phyloP scores from a whole-genome alignment of 2,329 filamentous ascomycete genomes.

The Fusarium sp. region DNA sequence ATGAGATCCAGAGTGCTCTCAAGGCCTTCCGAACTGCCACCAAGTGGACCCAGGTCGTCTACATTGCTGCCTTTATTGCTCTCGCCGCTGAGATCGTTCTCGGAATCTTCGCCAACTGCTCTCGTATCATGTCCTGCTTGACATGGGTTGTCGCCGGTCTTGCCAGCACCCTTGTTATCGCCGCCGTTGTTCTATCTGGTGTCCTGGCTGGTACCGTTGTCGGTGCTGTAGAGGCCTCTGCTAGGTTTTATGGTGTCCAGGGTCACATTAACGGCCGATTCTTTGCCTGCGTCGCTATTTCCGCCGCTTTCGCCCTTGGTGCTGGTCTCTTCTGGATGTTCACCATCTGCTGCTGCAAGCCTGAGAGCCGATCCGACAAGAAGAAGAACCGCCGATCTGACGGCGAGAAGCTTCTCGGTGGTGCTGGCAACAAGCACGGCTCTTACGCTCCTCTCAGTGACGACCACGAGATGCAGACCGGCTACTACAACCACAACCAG shows the following conservation, averaged over 20 bases:
- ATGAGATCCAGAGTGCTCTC: conserved; percentile 74
- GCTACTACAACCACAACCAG: conserved; percentile 55
- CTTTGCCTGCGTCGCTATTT: conserved; percentile 81
- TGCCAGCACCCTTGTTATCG: conserved; percentile 66
- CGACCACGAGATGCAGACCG: conserved; percentile 53
- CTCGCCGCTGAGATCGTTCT: conserved; percentile 79
- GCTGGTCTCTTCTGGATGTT: conserved; percentile 91
- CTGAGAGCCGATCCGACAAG: conserved; percentile 51
- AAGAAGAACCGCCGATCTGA: conserved; percentile 53
- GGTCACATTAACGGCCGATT: conserved; percentile 75
- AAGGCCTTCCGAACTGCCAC: conserved; percentile 78
- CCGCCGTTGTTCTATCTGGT: conserved; percentile 78
- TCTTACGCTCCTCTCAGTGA: conserved; percentile 53
- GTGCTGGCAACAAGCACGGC: conserved; percentile 51
- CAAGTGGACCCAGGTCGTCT: conserved; percentile 87
- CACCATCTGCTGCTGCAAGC: conserved; percentile 83
- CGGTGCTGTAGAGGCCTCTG: conserved; percentile 62
- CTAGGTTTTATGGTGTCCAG: conserved; percentile 78
- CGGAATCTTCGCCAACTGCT: conserved; percentile 86
- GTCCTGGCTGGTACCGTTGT: conserved; percentile 78
- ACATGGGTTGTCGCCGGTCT: conserved; percentile 81
- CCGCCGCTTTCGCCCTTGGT: conserved; percentile 78
- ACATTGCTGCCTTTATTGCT: conserved; percentile 77
- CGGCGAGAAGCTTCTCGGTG: conserved; percentile 65
- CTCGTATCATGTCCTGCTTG: conserved; percentile 81